phyloP scores from a whole-genome alignment of 164 flowering plant species.

The Saururus chinensis region DNA sequence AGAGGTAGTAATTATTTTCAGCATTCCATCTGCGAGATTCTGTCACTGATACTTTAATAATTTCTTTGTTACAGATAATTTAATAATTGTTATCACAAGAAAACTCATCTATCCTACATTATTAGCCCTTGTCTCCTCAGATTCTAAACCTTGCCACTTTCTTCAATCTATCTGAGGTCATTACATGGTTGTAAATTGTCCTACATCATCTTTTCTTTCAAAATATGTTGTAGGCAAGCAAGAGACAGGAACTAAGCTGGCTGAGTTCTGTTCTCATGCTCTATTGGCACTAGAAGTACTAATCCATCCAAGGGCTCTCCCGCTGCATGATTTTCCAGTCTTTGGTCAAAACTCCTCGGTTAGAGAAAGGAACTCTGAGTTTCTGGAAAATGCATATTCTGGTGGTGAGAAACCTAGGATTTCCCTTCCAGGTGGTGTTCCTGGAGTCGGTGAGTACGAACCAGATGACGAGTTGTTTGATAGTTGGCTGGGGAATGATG shows the following conservation, averaged over 20 bases:
- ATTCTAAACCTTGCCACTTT: background rate
- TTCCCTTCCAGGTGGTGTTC: conserved; percentile 14
- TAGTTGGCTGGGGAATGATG: conserved; percentile 33
- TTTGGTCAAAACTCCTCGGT: conserved; percentile 5
- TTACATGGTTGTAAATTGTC: no score
- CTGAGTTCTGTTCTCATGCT: conserved; percentile 69
- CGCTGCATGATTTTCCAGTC: conserved; percentile 30
- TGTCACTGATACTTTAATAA: no score
- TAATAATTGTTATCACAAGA: background rate
- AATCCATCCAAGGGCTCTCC: conserved; percentile 77
- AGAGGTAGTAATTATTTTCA: conserved; percentile 35
- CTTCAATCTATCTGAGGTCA: no score
- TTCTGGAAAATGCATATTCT: conserved; percentile 17
- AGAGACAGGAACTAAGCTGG: conserved; percentile 55
- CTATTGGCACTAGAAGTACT: conserved; percentile 64
- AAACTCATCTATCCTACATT: background rate
- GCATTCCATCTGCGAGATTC: background rate
- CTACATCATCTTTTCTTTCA: background rate
- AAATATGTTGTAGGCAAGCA: conserved; percentile 44
- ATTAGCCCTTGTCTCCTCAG: background rate
- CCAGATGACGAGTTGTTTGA: conserved; percentile 34
- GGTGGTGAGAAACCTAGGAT: conserved; percentile 11
- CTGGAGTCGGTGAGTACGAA: conserved; percentile 15
- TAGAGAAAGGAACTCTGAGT: conserved; percentile 12
- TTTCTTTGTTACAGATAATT: no score